phyloP scores from a whole-genome alignment of 352 stramenopile species.

The Globisporangium polare region DNA sequence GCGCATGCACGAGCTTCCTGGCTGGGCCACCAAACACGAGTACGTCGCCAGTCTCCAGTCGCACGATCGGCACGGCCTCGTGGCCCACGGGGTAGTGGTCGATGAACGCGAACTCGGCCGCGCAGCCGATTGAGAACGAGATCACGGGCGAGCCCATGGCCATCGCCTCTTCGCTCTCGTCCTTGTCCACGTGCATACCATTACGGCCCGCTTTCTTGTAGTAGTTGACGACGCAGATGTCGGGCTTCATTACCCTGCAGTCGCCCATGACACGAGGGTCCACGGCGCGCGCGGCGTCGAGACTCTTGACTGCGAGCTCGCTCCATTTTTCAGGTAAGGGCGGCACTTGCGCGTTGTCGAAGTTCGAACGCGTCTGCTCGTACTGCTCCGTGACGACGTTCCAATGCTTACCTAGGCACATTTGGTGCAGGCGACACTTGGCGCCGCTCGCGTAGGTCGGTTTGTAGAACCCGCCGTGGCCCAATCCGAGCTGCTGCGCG shows the following conservation, averaged over 20 bases:
- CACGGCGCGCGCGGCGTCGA: constrained; percentile 27
- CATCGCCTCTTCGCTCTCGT: constrained; percentile 59
- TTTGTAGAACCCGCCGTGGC: constrained; percentile 52
- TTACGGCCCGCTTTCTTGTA: constrained; percentile 74
- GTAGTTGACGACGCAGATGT: constrained; percentile 76
- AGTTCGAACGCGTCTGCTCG: constrained; percentile 50
- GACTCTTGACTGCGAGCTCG: constrained; percentile 30
- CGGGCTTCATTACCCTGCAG: constrained; percentile 37
- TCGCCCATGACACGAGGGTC: constrained; percentile 47
- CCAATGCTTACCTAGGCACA: constrained; percentile 69
- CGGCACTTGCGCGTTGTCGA: constrained; percentile 34
- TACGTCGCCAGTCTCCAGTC: constrained; percentile 59
- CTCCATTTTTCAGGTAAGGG: constrained; percentile 34
- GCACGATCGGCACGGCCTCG: constrained; percentile 56
- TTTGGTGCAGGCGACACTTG: constrained; percentile 71
- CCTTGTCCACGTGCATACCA: constrained; percentile 73
- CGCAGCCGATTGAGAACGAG: constrained; percentile 64
- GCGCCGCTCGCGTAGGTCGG: constrained; percentile 65
- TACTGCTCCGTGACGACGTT: constrained; percentile 72
- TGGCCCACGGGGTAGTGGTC: constrained; percentile 46
- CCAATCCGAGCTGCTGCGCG: constrained; percentile 37
- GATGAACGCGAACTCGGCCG: constrained; percentile 64
- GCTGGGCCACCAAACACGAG: constrained; percentile 68
- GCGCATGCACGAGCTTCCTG: constrained; percentile 54
- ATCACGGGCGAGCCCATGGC: constrained; percentile 59